Conservation (phyloP, 2,329 filamentous ascomycete genomes). For the Aspergillus costaricaensis region DNA sequence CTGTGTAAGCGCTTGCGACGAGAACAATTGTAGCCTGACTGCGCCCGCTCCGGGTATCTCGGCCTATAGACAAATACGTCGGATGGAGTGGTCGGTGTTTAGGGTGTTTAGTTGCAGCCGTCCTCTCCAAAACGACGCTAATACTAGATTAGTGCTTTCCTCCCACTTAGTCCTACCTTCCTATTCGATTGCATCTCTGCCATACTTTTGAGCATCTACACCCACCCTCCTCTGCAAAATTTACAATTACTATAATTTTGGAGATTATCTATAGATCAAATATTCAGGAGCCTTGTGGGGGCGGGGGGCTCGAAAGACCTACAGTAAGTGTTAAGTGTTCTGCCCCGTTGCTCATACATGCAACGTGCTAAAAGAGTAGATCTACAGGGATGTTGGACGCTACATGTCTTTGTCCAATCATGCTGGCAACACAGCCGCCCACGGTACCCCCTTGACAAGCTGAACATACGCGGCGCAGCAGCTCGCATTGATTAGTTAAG, state of each 20-base stretch:
- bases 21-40: too few relatives aligned
- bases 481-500: not conserved
- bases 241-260: too few relatives aligned
- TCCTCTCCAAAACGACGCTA: too few relatives aligned
- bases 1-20: too few relatives aligned
- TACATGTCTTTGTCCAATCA: slow-evolving; percentile 14
- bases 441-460: not conserved
- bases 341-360: not conserved
- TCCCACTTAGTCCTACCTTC: not conserved
- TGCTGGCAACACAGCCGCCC: slow-evolving; percentile 13
- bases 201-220: not conserved
- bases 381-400: slow-evolving; percentile 4
- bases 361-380: not conserved
- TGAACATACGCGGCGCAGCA: not conserved
- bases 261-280: too few relatives aligned
- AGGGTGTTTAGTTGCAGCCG: too few relatives aligned
- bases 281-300: not conserved
- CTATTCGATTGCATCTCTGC: not conserved
- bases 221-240: too few relatives aligned
- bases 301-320: not conserved
- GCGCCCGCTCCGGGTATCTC: too few relatives aligned
- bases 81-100: too few relatives aligned
- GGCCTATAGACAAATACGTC: too few relatives aligned
- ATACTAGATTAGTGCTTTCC: not conserved
- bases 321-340: not conserved